These are phyloP conservation scores for Warburgia ugandensis DNA, from an alignment of 164 flowering plant genomes.

Conservation along the genomic window DNA sequence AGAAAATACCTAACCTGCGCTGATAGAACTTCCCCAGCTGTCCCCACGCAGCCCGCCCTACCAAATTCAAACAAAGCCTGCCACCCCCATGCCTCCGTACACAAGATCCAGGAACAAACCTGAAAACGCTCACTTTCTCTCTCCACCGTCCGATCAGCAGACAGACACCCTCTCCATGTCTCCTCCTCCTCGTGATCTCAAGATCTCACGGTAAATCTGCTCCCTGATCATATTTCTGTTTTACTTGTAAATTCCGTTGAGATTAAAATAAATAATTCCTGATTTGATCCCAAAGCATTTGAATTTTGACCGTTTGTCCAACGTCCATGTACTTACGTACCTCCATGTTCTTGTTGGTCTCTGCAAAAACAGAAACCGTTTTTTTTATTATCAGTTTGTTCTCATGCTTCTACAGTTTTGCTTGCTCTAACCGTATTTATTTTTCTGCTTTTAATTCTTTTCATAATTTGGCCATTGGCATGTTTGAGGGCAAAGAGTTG, in stretches of 20 bases:
- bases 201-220: not conserved
- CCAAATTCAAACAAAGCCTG: too few relatives aligned
- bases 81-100: not conserved
- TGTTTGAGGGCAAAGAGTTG: constrained; percentile 2
- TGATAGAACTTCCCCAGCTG: too few relatives aligned
- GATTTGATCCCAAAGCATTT: constrained; percentile 11
- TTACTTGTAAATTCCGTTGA: not conserved
- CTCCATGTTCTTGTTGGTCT: constrained; percentile 24
- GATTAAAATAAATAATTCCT: not conserved
- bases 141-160: not conserved
- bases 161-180: not conserved
- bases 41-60: too few relatives aligned
- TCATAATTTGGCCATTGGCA: too few relatives aligned
- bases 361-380: constrained; percentile 7
- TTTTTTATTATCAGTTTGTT: not conserved
- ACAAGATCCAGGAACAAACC: not conserved
- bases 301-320: constrained; percentile 26
- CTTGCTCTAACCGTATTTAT: too few relatives aligned
- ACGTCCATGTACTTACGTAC: constrained; percentile 22
- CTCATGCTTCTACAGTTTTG: constrained; percentile 9
- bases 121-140: not conserved
- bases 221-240: not conserved
- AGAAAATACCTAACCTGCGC: not conserved
- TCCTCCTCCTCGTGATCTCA: constrained; percentile 1
- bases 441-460: too few relatives aligned